Evolutionary conservation across 2,329 filamentous ascomycete genomes (phyloP).

Genomic region (Verticillium tricorpus): DNA sequence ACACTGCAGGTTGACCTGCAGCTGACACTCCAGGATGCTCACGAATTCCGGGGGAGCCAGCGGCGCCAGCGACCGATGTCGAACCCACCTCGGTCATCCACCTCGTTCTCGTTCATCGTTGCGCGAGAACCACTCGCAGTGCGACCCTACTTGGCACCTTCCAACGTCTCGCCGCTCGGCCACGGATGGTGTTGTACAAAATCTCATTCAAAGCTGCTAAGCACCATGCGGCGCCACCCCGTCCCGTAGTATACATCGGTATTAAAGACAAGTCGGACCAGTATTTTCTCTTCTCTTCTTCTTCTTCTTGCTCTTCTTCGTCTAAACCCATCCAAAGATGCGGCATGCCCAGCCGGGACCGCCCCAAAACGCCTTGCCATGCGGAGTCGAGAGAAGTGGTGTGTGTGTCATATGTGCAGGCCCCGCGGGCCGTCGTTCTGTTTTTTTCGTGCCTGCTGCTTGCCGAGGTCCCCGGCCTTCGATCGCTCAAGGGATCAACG

Average conservation of each 20-base stretch:
- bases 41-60: not conserved
- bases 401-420: constrained; percentile 1
- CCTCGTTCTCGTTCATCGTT: not conserved
- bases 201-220: not conserved
- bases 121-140: not conserved
- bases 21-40: not conserved
- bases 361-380: constrained; percentile 15
- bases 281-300: not conserved
- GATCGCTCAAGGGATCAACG: too few relatives aligned
- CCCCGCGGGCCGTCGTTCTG: not conserved
- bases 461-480: not conserved
- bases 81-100: not conserved
- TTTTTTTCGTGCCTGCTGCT: not conserved
- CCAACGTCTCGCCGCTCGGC: not conserved
- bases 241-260: constrained; percentile 1
- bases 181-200: not conserved
- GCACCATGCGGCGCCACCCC: not conserved
- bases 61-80: not conserved
- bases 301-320: not conserved
- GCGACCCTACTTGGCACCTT: not conserved
- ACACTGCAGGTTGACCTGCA: not conserved
- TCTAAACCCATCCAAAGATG: constrained; percentile 3
- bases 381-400: constrained; percentile 16
- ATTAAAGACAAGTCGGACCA: not conserved
- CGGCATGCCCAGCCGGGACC: not conserved